Conservation (phyloP, 2,329 filamentous ascomycete genomes). For the Epichloe sibirici region DNA sequence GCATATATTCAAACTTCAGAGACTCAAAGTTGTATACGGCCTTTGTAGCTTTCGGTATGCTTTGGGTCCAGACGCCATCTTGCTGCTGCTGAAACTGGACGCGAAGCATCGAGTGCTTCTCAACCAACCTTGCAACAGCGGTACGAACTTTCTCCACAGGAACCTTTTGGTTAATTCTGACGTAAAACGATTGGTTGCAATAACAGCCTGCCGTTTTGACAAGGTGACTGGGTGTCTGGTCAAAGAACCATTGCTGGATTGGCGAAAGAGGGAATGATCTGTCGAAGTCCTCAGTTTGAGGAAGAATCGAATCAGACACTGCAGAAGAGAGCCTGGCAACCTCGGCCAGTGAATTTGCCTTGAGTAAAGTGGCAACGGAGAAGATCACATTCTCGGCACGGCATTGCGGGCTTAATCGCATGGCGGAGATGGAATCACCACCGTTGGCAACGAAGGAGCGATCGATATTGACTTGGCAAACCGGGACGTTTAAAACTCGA, state of each 20-base stretch:
- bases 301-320: not conserved
- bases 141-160: not conserved
- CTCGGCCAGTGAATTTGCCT: not conserved
- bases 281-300: slow-evolving; percentile 1
- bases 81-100: slow-evolving; percentile 1
- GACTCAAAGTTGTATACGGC: slow-evolving; percentile 1
- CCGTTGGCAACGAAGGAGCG: slow-evolving; percentile 27
- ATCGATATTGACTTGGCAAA: slow-evolving; percentile 16
- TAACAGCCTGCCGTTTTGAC: not conserved
- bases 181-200: slow-evolving; percentile 2
- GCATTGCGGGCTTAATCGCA: slow-evolving; percentile 27
- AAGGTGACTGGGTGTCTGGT: not conserved
- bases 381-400: slow-evolving; percentile 18
- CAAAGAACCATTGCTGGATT: slow-evolving; percentile 7
- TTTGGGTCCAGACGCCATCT: slow-evolving; percentile 1
- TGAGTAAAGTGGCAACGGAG: slow-evolving; percentile 12
- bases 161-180: not conserved
- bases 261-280: slow-evolving; percentile 1
- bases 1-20: not conserved
- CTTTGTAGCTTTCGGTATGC: not conserved
- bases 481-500: slow-evolving; percentile 25
- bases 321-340: not conserved
- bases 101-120: slow-evolving; percentile 7
- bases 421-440: slow-evolving; percentile 32
- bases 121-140: slow-evolving; percentile 2